Conservation (phyloP, 1,284 basidiomycete genomes). For the Xerocomus alliaceus region DNA sequence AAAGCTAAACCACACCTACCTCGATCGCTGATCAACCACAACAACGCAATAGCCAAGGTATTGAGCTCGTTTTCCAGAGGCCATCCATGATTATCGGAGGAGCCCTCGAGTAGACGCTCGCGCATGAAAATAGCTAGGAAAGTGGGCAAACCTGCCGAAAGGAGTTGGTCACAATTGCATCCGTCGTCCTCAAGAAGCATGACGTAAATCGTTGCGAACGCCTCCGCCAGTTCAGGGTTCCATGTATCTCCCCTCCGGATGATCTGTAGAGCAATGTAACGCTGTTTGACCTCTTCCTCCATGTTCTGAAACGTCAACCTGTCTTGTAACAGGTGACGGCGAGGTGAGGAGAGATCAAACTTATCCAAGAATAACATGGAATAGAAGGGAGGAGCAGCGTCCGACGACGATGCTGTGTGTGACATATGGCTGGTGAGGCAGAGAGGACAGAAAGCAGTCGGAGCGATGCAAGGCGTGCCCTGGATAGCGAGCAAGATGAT, state of each 20-base stretch:
- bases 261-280: conserved; percentile 51
- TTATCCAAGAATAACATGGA: conserved; percentile 45
- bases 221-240: conserved; percentile 47
- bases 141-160: conserved; percentile 49
- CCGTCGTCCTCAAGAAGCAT: conserved; percentile 67
- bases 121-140: conserved; percentile 51
- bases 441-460: conserved; percentile 40
- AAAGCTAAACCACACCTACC: conserved; percentile 16
- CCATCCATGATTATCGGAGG: conserved; percentile 51
- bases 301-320: conserved; percentile 33
- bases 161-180: conserved; percentile 61
- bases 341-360: conserved; percentile 51
- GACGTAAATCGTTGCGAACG: conserved; percentile 62
- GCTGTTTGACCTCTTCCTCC: conserved; percentile 48
- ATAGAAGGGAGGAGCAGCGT: conserved; percentile 43
- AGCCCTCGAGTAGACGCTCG: conserved; percentile 47
- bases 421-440: conserved; percentile 44
- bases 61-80: conserved; percentile 53
- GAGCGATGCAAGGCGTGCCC: conserved; percentile 40
- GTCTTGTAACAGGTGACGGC: conserved; percentile 41
- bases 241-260: conserved; percentile 46
- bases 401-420: conserved; percentile 34
- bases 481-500: conserved; percentile 42
- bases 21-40: conserved; percentile 53
- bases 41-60: conserved; percentile 52